Evolutionary conservation across 1,284 basidiomycete species (phyloP), one percentile per base, ranked within the genome.

Genomic region (Cryptococcus hybrid): DNA sequence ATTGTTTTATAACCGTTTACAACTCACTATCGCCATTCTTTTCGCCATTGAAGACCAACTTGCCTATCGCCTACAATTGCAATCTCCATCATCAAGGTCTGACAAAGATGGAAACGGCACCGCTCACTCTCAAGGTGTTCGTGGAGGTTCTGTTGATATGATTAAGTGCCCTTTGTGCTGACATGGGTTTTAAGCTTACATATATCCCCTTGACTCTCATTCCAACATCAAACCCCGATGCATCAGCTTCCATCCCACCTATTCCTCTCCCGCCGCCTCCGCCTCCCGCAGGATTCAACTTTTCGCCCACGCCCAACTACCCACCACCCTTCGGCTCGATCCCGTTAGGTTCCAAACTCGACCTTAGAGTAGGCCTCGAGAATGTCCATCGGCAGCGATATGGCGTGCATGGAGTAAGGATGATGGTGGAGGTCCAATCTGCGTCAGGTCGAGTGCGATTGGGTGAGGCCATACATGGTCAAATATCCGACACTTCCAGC

Each of bases 401-500:
- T 30, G 59, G 60, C 3, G 69, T 77, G 2, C 53, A 57, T 18
- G 73, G 73, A 5, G 70, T 69, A 11, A 68, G 65, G 58, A 75
- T 77, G 70, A 73, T 76, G 67, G 58, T 73, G 39, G 75, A 76
- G 57, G 56, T 75, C 7, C 74, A 76, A 55, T 64, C 60, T 8
- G 69, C 71, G 0, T 52, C 50, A 0, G 70, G 70, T 13, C 52
- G 72, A 36, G 67, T 62, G 39, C 62, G 72, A 2, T 62, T 75
- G n/a, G 72, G 70, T 7, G 75, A 76, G 63, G 66, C 68, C 6
- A 61, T 75, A 3, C 69, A 74, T 57, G 65, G 36, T 52, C 51
- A 9, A 45, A n/a, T 2, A 46, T 46, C 35, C 18, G 62, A 58
- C 37, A 47, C 8, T 37, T 44, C 24, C 40, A 43, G 18, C 18